phyloP scores from a whole-genome alignment of 2,329 filamentous ascomycete species.

The Orbilia ellipsospora region DNA sequence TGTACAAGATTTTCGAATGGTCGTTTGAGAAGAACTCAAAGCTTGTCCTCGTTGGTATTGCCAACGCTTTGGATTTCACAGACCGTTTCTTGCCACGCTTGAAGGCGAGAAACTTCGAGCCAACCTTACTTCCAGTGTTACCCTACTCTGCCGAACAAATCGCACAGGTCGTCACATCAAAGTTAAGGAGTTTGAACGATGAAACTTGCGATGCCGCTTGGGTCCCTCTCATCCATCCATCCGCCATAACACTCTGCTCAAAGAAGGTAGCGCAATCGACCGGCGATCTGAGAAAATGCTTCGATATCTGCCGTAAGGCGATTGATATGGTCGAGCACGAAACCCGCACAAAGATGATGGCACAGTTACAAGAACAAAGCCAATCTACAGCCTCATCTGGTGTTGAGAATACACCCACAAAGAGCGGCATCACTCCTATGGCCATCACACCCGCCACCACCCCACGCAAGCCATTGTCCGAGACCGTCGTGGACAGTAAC shows the following conservation, averaged over 20 bases:
- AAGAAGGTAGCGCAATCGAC: conserved; percentile 95
- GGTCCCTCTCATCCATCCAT: conserved; percentile 90
- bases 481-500: conserved; percentile 83
- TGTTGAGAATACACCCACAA: conserved; percentile 62
- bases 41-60: conserved; percentile 88
- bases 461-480: conserved; percentile 70
- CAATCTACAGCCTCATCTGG: conserved; percentile 62
- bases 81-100: conserved; percentile 93
- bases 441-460: conserved; percentile 32
- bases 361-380: conserved; percentile 70
- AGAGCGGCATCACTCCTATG: conserved; percentile 33
- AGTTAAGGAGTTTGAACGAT: conserved; percentile 77
- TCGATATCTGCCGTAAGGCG: conserved; percentile 89
- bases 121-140: conserved; percentile 87
- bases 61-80: conserved; percentile 93
- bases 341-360: conserved; percentile 77
- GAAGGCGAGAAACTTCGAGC: conserved; percentile 91
- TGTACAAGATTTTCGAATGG: conserved; percentile 98
- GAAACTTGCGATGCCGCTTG: conserved; percentile 66
- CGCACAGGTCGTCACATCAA: conserved; percentile 83
- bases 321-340: conserved; percentile 90
- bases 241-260: conserved; percentile 91
- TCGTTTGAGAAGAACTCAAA: conserved; percentile 82
- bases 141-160: conserved; percentile 91
- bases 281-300: conserved; percentile 92